Conservation (phyloP, 345 rosid species). For the Populus pruinosa region DNA sequence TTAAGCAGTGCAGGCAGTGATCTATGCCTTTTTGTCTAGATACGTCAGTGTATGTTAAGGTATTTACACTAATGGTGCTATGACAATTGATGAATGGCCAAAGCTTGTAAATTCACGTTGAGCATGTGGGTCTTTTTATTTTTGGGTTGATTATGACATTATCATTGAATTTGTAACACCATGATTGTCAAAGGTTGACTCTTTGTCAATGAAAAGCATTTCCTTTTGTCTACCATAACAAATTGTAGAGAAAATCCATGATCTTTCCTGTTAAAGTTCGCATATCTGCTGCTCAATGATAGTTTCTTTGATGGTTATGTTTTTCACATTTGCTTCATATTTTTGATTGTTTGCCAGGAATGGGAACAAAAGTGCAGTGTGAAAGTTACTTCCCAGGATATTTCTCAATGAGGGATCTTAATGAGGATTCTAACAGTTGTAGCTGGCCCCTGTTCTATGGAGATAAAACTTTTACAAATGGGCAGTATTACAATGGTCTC, state of each 20-base stretch:
- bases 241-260: neutral
- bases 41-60: neutral
- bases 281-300: neutral
- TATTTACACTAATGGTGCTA: neutral
- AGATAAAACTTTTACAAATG: constrained; percentile 43
- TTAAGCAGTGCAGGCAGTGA: neutral
- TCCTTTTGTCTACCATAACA: neutral
- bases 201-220: neutral
- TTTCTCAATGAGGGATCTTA: constrained; percentile 68
- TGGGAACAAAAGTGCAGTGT: constrained; percentile 71
- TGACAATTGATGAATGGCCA: neutral
- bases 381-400: constrained; percentile 62
- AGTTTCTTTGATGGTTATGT: neutral
- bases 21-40: neutral
- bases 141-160: neutral
- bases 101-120: neutral
- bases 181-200: neutral
- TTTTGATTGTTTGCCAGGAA: constrained; percentile 42
- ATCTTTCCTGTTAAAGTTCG: neutral
- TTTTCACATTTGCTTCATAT: neutral
- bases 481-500: constrained; percentile 50
- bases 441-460: constrained; percentile 53
- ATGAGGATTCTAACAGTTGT: constrained; percentile 58
- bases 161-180: neutral
- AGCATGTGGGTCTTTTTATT: neutral